phyloP scores from a whole-genome alignment of 2,329 filamentous ascomycete genomes.

The Alternaria brassicicola region DNA sequence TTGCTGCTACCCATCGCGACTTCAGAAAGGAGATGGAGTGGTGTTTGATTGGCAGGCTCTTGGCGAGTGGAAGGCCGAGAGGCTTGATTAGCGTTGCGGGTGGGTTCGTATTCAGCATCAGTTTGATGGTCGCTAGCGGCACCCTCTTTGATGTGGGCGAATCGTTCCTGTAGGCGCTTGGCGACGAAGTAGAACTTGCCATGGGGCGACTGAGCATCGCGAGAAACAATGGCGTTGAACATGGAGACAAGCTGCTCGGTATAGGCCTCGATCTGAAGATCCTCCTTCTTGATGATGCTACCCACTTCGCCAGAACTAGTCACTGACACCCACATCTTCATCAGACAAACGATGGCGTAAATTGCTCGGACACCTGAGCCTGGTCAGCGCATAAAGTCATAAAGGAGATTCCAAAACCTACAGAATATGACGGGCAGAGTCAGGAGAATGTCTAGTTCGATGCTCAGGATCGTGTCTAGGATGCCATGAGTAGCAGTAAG shows the following conservation, averaged over 20 bases:
- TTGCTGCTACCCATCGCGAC: conserved; percentile 48
- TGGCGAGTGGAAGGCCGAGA: conserved; percentile 28
- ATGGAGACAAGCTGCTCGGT: conserved; percentile 55
- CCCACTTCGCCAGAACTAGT: conserved; percentile 57
- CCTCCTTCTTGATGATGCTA: conserved; percentile 56
- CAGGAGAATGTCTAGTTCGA: conserved; percentile 53
- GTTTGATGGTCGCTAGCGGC: conserved; percentile 38
- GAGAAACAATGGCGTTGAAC: conserved; percentile 52
- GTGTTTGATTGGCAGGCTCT: conserved; percentile 43
- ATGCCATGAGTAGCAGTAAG: conserved; percentile 55
- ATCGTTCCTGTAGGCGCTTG: conserved; percentile 53
- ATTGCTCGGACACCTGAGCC: conserved; percentile 58
- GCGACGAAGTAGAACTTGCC: conserved; percentile 57
- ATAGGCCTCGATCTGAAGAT: conserved; percentile 55
- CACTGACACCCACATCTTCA: conserved; percentile 65
- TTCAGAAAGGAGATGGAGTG: conserved; percentile 48
- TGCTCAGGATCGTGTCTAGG: conserved; percentile 56
- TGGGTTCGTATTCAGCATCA: conserved; percentile 30
- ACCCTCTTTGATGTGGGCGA: conserved; percentile 53
- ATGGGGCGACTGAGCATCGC: conserved; percentile 52
- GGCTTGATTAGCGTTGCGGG: conserved; percentile 23
- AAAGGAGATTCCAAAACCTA: conserved; percentile 22
- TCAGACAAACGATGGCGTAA: conserved; percentile 63
- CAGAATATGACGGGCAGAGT: conserved; percentile 55
- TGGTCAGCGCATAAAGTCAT: conserved; percentile 21